A percentile compares a stretch with the other conserved stretches of the same genome.
Conservation (phyloP, 2,329 filamentous ascomycete species). For the Pseudogymnoascus sp. region DNA sequence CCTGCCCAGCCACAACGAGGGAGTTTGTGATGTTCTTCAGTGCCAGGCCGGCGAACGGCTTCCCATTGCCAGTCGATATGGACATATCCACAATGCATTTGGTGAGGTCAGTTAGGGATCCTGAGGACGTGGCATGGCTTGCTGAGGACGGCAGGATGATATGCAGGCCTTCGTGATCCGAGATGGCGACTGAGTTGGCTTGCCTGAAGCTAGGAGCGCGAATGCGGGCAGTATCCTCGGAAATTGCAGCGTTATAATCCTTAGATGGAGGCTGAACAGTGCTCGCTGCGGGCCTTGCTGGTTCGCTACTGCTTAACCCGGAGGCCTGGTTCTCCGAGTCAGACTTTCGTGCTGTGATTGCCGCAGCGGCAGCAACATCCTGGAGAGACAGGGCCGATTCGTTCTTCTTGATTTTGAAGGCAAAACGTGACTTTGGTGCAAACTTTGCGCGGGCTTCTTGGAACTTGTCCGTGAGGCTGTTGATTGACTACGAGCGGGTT, state of each 20-base stretch:
- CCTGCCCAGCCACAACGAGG: slow-evolving; percentile 69
- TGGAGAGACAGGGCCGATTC: slow-evolving; percentile 45
- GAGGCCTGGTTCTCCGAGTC: slow-evolving; percentile 16
- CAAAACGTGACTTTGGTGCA: slow-evolving; percentile 71
- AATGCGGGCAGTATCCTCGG: slow-evolving; percentile 32
- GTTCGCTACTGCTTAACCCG: slow-evolving; percentile 6
- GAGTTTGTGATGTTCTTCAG: slow-evolving; percentile 63
- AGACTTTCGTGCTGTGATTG: slow-evolving; percentile 25
- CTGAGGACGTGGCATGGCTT: slow-evolving; percentile 62
- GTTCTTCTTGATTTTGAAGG: slow-evolving; percentile 61
- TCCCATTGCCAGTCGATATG: slow-evolving; percentile 49
- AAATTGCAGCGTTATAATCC: slow-evolving; percentile 53
- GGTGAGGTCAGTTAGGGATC: slow-evolving; percentile 60
- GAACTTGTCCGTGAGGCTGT: slow-evolving; percentile 70
- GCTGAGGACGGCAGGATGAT: slow-evolving; percentile 70
- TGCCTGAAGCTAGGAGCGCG: slow-evolving; percentile 58
- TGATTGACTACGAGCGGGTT: slow-evolving; percentile 54
- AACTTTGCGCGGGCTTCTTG: slow-evolving; percentile 60
- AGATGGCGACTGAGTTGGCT: slow-evolving; percentile 54
- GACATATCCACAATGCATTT: slow-evolving; percentile 77
- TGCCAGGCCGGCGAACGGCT: slow-evolving; percentile 61
- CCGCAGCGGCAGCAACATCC: slow-evolving; percentile 44
- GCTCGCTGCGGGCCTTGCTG: slow-evolving; percentile 30
- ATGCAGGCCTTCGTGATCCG: slow-evolving; percentile 58
- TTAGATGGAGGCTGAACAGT: slow-evolving; percentile 28